Conservation (phyloP, 2,329 filamentous ascomycete genomes). For the Thielaviopsis populi region DNA sequence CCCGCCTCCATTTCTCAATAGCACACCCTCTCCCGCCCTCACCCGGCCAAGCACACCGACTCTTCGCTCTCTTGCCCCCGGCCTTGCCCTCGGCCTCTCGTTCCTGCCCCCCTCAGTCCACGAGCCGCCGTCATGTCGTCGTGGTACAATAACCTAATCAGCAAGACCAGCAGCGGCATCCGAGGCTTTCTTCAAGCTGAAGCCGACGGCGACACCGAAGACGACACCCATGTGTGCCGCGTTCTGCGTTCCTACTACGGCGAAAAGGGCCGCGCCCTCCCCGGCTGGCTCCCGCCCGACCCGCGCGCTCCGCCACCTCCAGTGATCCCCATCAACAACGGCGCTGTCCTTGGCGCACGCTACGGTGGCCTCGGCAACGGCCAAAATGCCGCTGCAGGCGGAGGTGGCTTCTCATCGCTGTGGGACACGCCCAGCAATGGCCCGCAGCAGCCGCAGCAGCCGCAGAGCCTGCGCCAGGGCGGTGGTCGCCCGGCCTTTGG, state of each 20-base stretch:
- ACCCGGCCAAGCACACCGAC: not conserved
- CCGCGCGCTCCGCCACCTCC: constrained; percentile 50
- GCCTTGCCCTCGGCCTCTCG: too few species aligned
- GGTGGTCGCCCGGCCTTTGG: constrained; percentile 19
- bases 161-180: constrained; percentile 49
- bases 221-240: constrained; percentile 89
- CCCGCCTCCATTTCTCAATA: not conserved
- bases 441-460: constrained; percentile 22
- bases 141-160: constrained; percentile 64
- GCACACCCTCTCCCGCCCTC: not conserved
- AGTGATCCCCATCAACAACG: constrained; percentile 37
- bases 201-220: constrained; percentile 58
- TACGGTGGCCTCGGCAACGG: constrained; percentile 34
- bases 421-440: constrained; percentile 36
- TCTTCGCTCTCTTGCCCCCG: not conserved
- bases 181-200: constrained; percentile 55
- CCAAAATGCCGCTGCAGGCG: constrained; percentile 20
- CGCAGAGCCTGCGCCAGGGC: constrained; percentile 28
- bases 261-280: constrained; percentile 70
- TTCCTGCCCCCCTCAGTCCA: not conserved
- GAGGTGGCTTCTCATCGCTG: constrained; percentile 36
- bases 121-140: constrained; percentile 44
- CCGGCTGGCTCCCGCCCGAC: constrained; percentile 77
- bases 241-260: constrained; percentile 85
- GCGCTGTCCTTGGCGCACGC: constrained; percentile 37